phyloP scores from a whole-genome alignment of 768 basidiomycete species.

The Termitomyces sp. region DNA sequence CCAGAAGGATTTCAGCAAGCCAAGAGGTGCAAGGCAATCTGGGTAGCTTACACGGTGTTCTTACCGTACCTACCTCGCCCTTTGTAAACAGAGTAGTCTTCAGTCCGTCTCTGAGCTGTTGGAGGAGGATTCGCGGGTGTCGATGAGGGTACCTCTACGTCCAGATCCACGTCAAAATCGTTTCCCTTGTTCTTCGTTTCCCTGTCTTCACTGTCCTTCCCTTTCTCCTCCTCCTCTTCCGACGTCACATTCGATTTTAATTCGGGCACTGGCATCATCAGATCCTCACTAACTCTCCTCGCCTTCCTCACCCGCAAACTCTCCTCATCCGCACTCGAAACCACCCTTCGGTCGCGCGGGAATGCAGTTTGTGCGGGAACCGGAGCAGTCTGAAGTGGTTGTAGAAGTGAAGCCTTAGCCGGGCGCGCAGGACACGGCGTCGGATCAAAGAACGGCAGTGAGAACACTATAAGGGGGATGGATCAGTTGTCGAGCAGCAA shows the following conservation, averaged over 20 bases:
- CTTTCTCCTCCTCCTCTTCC: background rate
- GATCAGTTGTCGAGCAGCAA: background rate
- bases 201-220: constrained; percentile 5
- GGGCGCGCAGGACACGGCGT: constrained; percentile 8
- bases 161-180: background rate
- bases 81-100: constrained; percentile 46
- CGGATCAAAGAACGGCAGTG: constrained; percentile 11
- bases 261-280: background rate
- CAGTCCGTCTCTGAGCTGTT: constrained; percentile 16
- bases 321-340: constrained; percentile 10
- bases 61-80: constrained; percentile 56
- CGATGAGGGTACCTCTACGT: constrained; percentile 3
- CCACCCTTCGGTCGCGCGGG: constrained; percentile 1
- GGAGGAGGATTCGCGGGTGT: constrained; percentile 19
- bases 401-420: background rate
- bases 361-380: background rate
- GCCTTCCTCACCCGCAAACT: constrained; percentile 11
- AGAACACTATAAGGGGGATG: background rate
- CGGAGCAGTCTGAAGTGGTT: background rate
- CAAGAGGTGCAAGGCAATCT: background rate
- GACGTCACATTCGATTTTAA: background rate
- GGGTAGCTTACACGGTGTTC: constrained; percentile 22
- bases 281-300: constrained; percentile 4
- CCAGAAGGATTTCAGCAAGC: background rate
- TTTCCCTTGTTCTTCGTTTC: constrained; percentile 17